phyloP scores from a whole-genome alignment of 2,329 filamentous ascomycete species.

The Neofusicoccum ribis region DNA sequence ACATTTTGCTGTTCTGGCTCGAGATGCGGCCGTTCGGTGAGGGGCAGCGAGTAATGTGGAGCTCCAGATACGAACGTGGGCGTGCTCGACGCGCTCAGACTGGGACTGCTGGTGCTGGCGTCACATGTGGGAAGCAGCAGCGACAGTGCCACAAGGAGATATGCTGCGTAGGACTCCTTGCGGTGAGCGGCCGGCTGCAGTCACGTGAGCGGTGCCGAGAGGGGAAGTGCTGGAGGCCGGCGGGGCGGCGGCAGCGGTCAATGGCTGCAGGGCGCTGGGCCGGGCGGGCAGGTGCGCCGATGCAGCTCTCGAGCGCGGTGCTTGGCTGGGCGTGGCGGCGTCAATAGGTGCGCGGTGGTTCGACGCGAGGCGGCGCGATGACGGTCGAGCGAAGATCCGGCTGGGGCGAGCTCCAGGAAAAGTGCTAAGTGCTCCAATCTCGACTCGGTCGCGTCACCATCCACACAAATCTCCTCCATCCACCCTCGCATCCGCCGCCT shows the following conservation, averaged over 20 bases:
- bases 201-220: constrained; percentile 11
- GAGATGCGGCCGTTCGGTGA: constrained; percentile 24
- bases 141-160: background rate
- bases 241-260: background rate
- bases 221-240: background rate
- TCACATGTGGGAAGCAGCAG: constrained; percentile 23
- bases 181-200: background rate
- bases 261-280: background rate
- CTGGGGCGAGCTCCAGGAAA: constrained; percentile 18
- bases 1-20: background rate
- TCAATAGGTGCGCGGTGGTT: constrained; percentile 12
- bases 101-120: background rate
- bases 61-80: constrained; percentile 20
- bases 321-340: constrained; percentile 14
- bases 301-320: background rate
- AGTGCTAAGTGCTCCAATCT: constrained; percentile 9
- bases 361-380: constrained; percentile 13
- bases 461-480: constrained; percentile 14
- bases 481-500: constrained; percentile 6
- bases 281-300: background rate
- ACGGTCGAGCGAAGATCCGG: constrained; percentile 17
- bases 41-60: constrained; percentile 2
- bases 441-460: constrained; percentile 11
- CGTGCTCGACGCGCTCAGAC: background rate
- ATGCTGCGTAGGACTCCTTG: constrained; percentile 26